These are phyloP conservation scores for Flaveria bidentis DNA, from an alignment of 129 eudicot genomes.

Conservation along the genomic window DNA sequence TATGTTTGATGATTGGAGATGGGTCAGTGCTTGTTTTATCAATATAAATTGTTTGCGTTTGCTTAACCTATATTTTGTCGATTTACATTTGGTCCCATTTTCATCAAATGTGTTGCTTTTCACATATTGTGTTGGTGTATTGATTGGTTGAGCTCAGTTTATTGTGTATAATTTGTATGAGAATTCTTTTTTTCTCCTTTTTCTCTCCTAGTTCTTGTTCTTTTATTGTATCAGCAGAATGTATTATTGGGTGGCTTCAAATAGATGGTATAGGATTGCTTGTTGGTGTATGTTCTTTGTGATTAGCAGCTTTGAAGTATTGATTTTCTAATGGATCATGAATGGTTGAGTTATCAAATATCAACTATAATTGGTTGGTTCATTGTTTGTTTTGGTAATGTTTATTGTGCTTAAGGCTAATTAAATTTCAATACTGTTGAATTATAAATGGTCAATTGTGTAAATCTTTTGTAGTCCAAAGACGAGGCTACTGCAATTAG, in stretches of 20 bases:
- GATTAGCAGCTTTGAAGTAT: neutral
- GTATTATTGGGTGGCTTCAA: neutral
- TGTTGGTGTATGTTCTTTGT: conserved; percentile 20
- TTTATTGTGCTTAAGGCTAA: conserved; percentile 12
- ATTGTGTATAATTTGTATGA: neutral
- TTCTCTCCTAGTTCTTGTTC: neutral
- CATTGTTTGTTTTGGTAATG: neutral
- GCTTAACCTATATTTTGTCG: neutral
- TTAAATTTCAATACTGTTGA: neutral
- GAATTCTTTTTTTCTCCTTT: neutral
- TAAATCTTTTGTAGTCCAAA: neutral
- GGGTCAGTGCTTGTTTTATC: neutral
- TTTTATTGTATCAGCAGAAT: neutral
- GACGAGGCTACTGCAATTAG: neutral
- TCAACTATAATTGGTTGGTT: neutral
- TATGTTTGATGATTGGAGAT: neutral
- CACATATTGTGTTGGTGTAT: conserved; percentile 11
- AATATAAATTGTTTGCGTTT: neutral
- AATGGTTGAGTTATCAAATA: conserved; percentile 6
- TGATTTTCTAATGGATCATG: neutral
- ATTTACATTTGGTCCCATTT: conserved; percentile 5
- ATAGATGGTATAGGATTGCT: neutral
- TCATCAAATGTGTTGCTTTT: conserved; percentile 5
- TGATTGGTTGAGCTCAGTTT: conserved; percentile 13
- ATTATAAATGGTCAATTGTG: neutral